A percentile compares a stretch with the other conserved stretches of the same genome.
phyloP scores from a whole-genome alignment of 805 yeast genomes.

The Schwanniomyces vanrijiae region DNA sequence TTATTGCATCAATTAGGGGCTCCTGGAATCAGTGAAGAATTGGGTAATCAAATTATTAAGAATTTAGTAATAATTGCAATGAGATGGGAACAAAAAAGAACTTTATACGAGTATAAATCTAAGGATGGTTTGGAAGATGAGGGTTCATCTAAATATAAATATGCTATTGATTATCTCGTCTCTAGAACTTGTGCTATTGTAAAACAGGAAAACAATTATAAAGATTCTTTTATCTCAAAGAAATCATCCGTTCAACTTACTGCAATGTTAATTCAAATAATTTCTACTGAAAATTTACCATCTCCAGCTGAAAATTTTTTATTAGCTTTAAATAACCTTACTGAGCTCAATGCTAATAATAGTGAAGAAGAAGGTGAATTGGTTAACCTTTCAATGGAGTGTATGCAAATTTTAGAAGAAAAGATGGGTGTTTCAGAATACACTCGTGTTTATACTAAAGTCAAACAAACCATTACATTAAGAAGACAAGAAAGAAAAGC shows the following conservation, averaged over 20 bases:
- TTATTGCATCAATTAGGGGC: constrained; percentile 80
- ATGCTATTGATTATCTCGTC: constrained; percentile 61
- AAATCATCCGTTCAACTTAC: constrained; percentile 66
- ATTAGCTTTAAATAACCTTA: constrained; percentile 51
- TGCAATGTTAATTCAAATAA: constrained; percentile 61
- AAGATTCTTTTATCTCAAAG: constrained; percentile 58
- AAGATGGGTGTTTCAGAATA: constrained; percentile 74
- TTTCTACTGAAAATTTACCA: constrained; percentile 41
- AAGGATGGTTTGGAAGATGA: constrained; percentile 22
- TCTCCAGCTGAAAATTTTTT: constrained; percentile 50
- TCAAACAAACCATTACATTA: constrained; percentile 56
- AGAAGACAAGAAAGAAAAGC: constrained; percentile 77
- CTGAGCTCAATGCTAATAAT: constrained; percentile 42
- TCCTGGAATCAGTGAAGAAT: constrained; percentile 62
- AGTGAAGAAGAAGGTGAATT: constrained; percentile 53
- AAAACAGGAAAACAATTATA: constrained; percentile 61
- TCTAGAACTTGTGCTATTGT: constrained; percentile 60
- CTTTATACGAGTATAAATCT: constrained; percentile 28
- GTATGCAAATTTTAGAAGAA: constrained; percentile 63
- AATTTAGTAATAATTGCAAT: constrained; percentile 60
- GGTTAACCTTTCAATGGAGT: constrained; percentile 55
- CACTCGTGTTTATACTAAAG: constrained; percentile 58
- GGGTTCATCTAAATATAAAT: constrained; percentile 20
- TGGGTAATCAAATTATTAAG: constrained; percentile 66
- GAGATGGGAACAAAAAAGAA: constrained; percentile 55